phyloP scores from a whole-genome alignment of 1,284 basidiomycete genomes.

The Ustilago loliicola region DNA sequence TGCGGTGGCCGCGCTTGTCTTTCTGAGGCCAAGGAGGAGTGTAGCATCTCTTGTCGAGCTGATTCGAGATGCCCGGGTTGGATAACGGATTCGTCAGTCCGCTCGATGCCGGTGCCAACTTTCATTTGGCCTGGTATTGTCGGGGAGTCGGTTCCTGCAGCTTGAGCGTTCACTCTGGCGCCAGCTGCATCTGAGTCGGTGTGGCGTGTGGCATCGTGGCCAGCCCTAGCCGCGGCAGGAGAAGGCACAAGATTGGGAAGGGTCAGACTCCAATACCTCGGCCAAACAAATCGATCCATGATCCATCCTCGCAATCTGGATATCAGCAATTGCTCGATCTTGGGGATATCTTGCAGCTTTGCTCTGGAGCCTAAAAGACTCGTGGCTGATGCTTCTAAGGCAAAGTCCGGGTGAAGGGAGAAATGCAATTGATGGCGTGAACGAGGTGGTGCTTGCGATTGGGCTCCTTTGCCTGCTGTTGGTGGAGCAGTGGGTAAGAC shows the following conservation, averaged over 20 bases:
- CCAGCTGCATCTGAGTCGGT: background rate
- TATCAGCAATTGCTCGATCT: conserved; percentile 75
- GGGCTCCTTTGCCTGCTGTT: conserved; percentile 45
- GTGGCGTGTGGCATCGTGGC: background rate
- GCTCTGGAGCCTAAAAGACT: conserved; percentile 75
- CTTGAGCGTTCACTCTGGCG: background rate
- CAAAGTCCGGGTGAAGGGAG: conserved; percentile 75
- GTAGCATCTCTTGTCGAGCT: conserved; percentile 40
- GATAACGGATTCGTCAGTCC: conserved; percentile 39
- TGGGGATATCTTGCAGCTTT: conserved; percentile 76
- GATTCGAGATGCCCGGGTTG: conserved; percentile 48
- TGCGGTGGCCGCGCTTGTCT: conserved; percentile 13
- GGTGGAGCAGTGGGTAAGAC: conserved; percentile 31
- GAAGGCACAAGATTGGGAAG: conserved; percentile 69
- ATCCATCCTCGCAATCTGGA: conserved; percentile 73
- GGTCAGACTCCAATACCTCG: conserved; percentile 72
- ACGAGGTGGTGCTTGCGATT: conserved; percentile 51
- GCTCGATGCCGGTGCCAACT: conserved; percentile 35
- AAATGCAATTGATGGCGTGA: conserved; percentile 72
- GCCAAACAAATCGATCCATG: conserved; percentile 74
- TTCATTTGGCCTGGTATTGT: conserved; percentile 39
- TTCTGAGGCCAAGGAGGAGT: conserved; percentile 14
- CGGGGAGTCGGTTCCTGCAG: conserved; percentile 8
- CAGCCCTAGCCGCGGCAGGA: conserved; percentile 23
- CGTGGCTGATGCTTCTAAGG: conserved; percentile 74